A percentile compares a stretch with the other conserved stretches of the same genome.
These are phyloP conservation scores for Citrus inodora DNA, from an alignment of 345 rosid species.

Conservation along the genomic window DNA sequence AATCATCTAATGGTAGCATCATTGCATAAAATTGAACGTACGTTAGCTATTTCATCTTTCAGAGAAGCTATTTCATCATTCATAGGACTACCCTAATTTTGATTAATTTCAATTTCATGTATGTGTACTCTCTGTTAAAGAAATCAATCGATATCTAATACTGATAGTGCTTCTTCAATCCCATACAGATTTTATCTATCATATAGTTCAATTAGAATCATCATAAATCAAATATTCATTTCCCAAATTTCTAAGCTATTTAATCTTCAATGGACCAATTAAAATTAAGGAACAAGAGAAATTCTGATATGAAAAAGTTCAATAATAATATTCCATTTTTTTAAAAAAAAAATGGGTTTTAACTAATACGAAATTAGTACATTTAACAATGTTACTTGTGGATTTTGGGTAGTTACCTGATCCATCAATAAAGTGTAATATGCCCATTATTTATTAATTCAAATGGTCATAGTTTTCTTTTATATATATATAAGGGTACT, in stretches of 20 bases:
- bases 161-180: neutral
- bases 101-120: no score
- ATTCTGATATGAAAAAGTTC: neutral
- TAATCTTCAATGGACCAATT: no score
- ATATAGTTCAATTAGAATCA: neutral
- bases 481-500: no score
- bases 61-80: neutral
- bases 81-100: neutral
- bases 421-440: no score
- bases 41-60: neutral
- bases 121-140: neutral
- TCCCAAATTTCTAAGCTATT: no score
- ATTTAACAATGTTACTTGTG: neutral
- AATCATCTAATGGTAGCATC: neutral
- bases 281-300: no score
- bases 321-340: neutral
- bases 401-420: no score
- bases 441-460: no score
- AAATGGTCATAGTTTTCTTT: no score
- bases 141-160: neutral
- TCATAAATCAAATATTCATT: neutral
- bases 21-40: neutral
- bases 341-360: no score
- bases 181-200: neutral
- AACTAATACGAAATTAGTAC: no score